Evolutionary conservation across 1,139 yeast species (phyloP), one percentile per base, ranked within the genome.

Genomic region (Candida sojae): DNA sequence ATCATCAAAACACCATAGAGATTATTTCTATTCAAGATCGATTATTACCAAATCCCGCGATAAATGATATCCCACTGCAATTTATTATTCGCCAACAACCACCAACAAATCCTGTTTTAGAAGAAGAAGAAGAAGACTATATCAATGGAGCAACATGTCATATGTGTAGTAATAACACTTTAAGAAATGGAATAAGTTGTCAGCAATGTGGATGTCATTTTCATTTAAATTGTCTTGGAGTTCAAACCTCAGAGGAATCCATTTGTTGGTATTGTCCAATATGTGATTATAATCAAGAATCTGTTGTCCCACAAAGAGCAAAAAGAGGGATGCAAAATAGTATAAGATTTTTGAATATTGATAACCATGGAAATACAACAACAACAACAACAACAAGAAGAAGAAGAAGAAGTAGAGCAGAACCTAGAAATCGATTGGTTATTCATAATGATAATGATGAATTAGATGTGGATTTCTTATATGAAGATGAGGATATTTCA

Each of bases 231-330:
- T 75, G 80, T 52, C 57, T 75, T 13, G 49, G 59, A n/a, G 33
- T 55, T 3, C 50, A 48, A 21, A 23, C 39, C 4, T 39, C 35
- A 2, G 57, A 53, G 23, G 59, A 57, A 2, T 56, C 49, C 12
- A 41, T 54, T 21, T 48, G 41, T 17, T 75, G 80, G 80, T 66
- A 61, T 51, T 75, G 80, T 56, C 79, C 79, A 17, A 66, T 75
- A 42, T 75, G 80, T 56, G 80, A 75, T 47, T 58, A 53, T 45
- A 60, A 58, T 31, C 78, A 73, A 51, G 76, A 71, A 40, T 48
- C 62, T 12, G 43, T 53, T 2, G 17, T 53, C n/a, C 53, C 62
- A 21, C 41, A 29, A 29, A 29, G 25, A 11, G 13, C 21, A 39
- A 39, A 10, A 25, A 39, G 33, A 29, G 28, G 33, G n/a, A 29